Conservation (phyloP, 2,329 filamentous ascomycete species). For the Talaromyces sp. region DNA sequence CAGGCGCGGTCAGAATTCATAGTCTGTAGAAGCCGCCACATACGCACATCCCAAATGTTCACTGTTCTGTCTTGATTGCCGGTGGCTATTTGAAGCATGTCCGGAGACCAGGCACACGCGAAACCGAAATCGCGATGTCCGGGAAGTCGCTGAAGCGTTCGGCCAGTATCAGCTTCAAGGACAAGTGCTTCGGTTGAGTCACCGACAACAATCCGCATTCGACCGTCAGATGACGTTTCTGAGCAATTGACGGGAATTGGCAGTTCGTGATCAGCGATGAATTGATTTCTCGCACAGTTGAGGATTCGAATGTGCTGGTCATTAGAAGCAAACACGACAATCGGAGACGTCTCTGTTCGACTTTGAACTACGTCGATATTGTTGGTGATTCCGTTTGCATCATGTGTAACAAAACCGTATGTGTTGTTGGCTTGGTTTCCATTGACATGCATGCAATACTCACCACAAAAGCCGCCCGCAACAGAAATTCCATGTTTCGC, state of each 20-base stretch:
- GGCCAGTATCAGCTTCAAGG: slow-evolving; percentile 43
- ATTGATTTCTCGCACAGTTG: slow-evolving; percentile 49
- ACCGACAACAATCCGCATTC: slow-evolving; percentile 45
- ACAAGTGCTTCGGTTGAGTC: slow-evolving; percentile 43
- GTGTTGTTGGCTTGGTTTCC: slow-evolving; percentile 32
- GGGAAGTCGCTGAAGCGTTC: slow-evolving; percentile 35
- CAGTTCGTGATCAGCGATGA: slow-evolving; percentile 37
- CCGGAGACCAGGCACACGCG: slow-evolving; percentile 47
- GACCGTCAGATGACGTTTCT: slow-evolving; percentile 42
- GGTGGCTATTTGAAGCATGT: slow-evolving; percentile 47
- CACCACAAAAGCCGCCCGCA: slow-evolving; percentile 56
- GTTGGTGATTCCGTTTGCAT: slow-evolving; percentile 56
- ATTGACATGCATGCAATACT: slow-evolving; percentile 52
- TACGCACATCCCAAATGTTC: slow-evolving; percentile 47
- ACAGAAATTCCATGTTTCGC: slow-evolving; percentile 50
- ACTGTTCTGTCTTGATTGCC: slow-evolving; percentile 47
- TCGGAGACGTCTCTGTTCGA: slow-evolving; percentile 48
- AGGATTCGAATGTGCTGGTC: slow-evolving; percentile 54
- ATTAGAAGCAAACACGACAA: slow-evolving; percentile 57
- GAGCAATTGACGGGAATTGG: slow-evolving; percentile 45
- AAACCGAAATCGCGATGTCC: slow-evolving; percentile 46
- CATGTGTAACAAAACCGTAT: slow-evolving; percentile 49
- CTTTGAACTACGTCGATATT: slow-evolving; percentile 54
- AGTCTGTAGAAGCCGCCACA: slow-evolving; percentile 38
- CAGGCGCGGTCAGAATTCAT: slow-evolving; percentile 46